Percentiles rank a stretch among this genome's conserved stretches.
Evolutionary conservation across 2,329 filamentous ascomycete genomes (phyloP).

Genomic region (Ascocoryne sarcoides): DNA sequence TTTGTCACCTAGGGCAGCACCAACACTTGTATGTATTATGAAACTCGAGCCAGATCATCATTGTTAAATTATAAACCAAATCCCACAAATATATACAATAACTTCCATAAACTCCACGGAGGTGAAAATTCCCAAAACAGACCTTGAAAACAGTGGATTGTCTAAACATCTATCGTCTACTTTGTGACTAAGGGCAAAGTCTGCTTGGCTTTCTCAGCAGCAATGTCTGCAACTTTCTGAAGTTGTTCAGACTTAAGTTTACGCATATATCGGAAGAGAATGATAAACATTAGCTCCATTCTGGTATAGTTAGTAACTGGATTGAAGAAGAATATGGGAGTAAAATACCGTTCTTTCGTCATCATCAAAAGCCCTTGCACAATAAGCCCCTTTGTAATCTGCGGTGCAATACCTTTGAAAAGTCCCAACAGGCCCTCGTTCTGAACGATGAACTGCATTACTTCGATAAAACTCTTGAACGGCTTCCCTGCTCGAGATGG

Average conservation of each 20-base stretch:
- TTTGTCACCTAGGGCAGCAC: no score
- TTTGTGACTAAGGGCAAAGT: slow-evolving; percentile 23
- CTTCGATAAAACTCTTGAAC: slow-evolving; percentile 87
- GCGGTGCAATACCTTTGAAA: slow-evolving; percentile 94
- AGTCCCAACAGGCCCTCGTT: slow-evolving; percentile 77
- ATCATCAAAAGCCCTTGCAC: slow-evolving; percentile 98
- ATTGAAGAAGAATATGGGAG: neutral
- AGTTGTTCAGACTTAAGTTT: slow-evolving; percentile 62
- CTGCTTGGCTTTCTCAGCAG: slow-evolving; percentile 49
- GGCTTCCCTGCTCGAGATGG: slow-evolving; percentile 76
- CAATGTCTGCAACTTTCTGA: slow-evolving; percentile 54
- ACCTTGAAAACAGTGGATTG: no score
- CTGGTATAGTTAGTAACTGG: slow-evolving; percentile 34
- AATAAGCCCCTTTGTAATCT: slow-evolving; percentile 84
- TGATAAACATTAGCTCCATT: slow-evolving; percentile 79
- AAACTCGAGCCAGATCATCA: no score
- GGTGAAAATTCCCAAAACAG: no score
- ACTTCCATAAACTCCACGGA: no score
- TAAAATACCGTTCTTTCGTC: slow-evolving; percentile 81
- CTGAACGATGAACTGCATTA: slow-evolving; percentile 88
- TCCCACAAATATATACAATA: no score
- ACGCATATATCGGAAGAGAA: slow-evolving; percentile 75
- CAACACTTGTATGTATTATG: no score
- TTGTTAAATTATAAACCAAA: no score
- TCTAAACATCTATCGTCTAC: slow-evolving; percentile 21